A percentile compares a stretch with the other conserved stretches of the same genome.
phyloP scores from a whole-genome alignment of 2,329 filamentous ascomycete genomes.

The Epichloe gansuensis region DNA sequence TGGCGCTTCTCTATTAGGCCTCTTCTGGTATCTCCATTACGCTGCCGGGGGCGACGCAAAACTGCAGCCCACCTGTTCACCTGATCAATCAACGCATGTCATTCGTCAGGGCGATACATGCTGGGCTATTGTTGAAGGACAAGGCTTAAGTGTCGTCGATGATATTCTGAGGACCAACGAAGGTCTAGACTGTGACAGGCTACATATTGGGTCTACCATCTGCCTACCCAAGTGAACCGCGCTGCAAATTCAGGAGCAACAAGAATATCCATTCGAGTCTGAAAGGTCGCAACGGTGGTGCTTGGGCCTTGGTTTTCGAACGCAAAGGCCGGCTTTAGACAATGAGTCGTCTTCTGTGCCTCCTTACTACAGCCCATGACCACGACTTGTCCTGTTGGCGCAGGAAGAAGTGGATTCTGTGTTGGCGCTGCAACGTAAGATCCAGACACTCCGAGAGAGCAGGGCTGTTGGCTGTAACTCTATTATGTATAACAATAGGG shows the following conservation, averaged over 20 bases:
- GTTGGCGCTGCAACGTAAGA: no score
- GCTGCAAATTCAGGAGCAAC: background rate
- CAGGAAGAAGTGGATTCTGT: no score
- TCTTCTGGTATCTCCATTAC: slow-evolving; percentile 36
- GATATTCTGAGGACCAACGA: slow-evolving; percentile 33
- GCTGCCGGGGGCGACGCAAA: slow-evolving; percentile 10
- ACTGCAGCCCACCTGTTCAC: slow-evolving; percentile 14
- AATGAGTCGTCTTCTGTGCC: no score
- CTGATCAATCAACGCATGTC: slow-evolving; percentile 23
- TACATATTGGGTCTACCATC: slow-evolving; percentile 29
- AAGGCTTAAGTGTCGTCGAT: slow-evolving; percentile 32
- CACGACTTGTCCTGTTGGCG: no score
- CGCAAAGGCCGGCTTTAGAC: no score
- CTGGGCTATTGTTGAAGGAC: slow-evolving; percentile 35
- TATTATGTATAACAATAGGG: no score
- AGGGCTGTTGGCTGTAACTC: no score
- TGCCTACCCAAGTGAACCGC: slow-evolving; percentile 27
- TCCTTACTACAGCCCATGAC: no score
- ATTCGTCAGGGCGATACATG: slow-evolving; percentile 38
- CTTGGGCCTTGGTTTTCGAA: background rate
- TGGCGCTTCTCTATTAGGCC: slow-evolving; percentile 34
- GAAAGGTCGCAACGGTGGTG: background rate
- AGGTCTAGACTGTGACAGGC: slow-evolving; percentile 33
- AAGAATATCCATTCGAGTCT: background rate
- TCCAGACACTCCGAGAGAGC: no score